Base-by-base conservation (phyloP, 345 rosid genomes). In the Salix koriyanagi region DNA sequence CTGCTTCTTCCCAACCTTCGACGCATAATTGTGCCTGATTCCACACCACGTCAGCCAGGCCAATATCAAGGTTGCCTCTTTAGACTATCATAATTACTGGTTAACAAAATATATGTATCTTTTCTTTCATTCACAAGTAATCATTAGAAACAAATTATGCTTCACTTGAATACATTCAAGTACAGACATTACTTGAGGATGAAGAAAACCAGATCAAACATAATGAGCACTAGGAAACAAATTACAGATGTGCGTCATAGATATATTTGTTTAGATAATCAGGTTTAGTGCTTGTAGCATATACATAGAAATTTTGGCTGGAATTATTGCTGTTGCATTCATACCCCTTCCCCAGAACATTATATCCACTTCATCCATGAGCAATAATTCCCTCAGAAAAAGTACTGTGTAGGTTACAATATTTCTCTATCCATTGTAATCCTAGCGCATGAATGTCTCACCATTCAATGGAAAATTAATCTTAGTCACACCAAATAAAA, bases 1-100 rank as follows among this genome's bases (percentile, higher is more conserved):
- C 91, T 56, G 97, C 97, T 84, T 95, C 97, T 68, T 95, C 97
- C 99, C 99, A 95, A 75, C 99, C 97, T 85, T 91, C 96, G 19
- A 90, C 86, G 62, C 88, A 89, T 44, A 95, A 83, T 3, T 97
- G 99, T 8, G 92, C 94, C 97, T 94, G 82, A 72, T 76, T 79
- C 58, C 65, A 61, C 8, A 65, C 14, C 2, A 19, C 9, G 7
- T 26, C 36, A 70, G 21, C n/a, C 71, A 71, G 42, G 11, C 25
- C 39, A 74, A 56, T 15, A 34, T 64, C 62, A 52, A 19, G 12
- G 60, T 58, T 50, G 28, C 26, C n/a, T 50, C 21, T 30, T 48
- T 41, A 32, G 44, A 69, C 25, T 52, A 42, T 60, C 54, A 56
- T 25, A 23, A 26, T 13, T 28, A 23, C 60, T 4, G 39, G 15